Percentiles rank a stretch among this genome's conserved stretches.
Conservation (phyloP, 2,329 filamentous ascomycete genomes). For the Botrytis medusae region DNA sequence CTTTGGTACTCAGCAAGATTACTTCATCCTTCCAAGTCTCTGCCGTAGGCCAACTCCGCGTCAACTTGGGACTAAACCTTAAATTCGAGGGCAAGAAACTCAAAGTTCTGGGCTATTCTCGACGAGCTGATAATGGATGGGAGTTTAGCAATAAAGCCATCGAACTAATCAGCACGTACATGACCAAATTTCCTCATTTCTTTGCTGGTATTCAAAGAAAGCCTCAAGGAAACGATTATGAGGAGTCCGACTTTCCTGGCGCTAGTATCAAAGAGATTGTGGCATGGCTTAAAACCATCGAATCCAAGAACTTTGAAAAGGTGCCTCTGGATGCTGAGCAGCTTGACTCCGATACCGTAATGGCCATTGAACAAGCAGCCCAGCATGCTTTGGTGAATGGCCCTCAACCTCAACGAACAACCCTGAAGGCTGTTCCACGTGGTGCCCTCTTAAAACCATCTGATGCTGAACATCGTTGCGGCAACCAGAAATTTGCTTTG, state of each 20-base stretch:
- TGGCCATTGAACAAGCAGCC: constrained; percentile 73
- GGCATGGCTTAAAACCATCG: constrained; percentile 86
- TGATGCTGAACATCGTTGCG: constrained; percentile 90
- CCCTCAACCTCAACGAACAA: constrained; percentile 60
- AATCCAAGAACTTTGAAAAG: constrained; percentile 88
- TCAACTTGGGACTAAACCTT: constrained; percentile 91
- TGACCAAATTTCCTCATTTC: constrained; percentile 93
- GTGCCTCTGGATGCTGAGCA: constrained; percentile 97
- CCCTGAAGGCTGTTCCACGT: constrained; percentile 77
- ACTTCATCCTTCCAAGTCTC: constrained; percentile 90
- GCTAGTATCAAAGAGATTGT: constrained; percentile 89
- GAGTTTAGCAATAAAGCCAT: constrained; percentile 89
- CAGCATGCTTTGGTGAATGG: constrained; percentile 59
- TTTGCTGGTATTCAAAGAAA: constrained; percentile 85
- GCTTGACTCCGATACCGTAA: constrained; percentile 86
- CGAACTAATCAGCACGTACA: constrained; percentile 79
- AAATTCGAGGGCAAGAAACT: constrained; percentile 96
- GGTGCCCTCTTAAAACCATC: constrained; percentile 87
- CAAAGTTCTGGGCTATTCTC: constrained; percentile 94
- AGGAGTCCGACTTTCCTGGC: constrained; percentile 81
- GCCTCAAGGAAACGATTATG: constrained; percentile 79
- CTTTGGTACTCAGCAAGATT: constrained; percentile 89
- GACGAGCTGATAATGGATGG: constrained; percentile 84
- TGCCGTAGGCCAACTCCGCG: constrained; percentile 69
- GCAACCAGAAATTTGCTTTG: constrained; percentile 77